These are phyloP conservation scores for Hanseniaspora taiwanica DNA, from an alignment of 805 yeast genomes.

Conservation along the genomic window DNA sequence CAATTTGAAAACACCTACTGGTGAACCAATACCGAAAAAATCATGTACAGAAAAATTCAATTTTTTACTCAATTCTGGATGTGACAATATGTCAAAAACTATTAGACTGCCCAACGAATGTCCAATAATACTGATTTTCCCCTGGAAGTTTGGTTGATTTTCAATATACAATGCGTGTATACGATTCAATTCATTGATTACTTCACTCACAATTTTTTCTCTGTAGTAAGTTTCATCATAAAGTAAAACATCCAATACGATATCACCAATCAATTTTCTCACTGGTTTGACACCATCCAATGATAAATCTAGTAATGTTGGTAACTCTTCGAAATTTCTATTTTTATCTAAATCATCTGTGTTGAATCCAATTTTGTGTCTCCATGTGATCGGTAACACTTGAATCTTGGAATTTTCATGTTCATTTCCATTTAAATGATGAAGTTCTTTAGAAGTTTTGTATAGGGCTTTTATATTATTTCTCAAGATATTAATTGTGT, in stretches of 20 bases:
- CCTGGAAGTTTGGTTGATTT: slow-evolving; percentile 61
- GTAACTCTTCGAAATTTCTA: slow-evolving; percentile 31
- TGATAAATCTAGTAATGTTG: slow-evolving; percentile 58
- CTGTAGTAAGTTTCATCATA: slow-evolving; percentile 63
- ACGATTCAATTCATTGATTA: slow-evolving; percentile 48
- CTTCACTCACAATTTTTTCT: slow-evolving; percentile 46
- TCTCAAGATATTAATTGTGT: slow-evolving; percentile 59
- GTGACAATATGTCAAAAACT: slow-evolving; percentile 55
- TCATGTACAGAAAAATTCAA: slow-evolving; percentile 63
- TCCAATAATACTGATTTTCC: slow-evolving; percentile 72
- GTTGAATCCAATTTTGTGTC: slow-evolving; percentile 59
- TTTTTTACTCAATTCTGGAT: slow-evolving; percentile 18
- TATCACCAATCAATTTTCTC: slow-evolving; percentile 73
- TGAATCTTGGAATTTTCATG: slow-evolving; percentile 50
- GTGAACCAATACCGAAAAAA: slow-evolving; percentile 77
- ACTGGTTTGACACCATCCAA: slow-evolving; percentile 66
- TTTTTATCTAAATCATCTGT: slow-evolving; percentile 31
- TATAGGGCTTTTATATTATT: slow-evolving; percentile 41
- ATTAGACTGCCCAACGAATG: slow-evolving; percentile 90
- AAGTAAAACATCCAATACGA: slow-evolving; percentile 68
- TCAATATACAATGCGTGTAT: slow-evolving; percentile 45
- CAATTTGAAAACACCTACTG: slow-evolving; percentile 74
- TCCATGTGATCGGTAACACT: slow-evolving; percentile 85
- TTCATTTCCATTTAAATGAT: slow-evolving; percentile 30
- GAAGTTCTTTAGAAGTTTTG: slow-evolving; percentile 28